phyloP scores from a whole-genome alignment of 768 basidiomycete species.

The Tephrocybe sp. region DNA sequence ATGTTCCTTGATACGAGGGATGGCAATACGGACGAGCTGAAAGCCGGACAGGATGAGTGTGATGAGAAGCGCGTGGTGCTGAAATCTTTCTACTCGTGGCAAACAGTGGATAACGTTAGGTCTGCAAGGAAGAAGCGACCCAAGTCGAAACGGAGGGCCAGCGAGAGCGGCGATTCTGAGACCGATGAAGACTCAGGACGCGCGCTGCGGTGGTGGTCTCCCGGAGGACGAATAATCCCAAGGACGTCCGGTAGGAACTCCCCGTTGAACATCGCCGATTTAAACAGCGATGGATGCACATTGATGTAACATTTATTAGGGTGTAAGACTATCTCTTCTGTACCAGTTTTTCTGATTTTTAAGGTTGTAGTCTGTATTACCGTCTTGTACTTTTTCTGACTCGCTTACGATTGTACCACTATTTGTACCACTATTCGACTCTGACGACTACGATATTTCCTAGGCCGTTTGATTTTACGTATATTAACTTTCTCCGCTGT shows the following conservation, averaged over 20 bases:
- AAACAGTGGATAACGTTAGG: slow-evolving; percentile 78
- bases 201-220: slow-evolving; percentile 54
- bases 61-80: slow-evolving; percentile 70
- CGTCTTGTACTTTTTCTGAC: slow-evolving; percentile 26
- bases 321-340: slow-evolving; percentile 11
- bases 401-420: not conserved
- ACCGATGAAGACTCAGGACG: slow-evolving; percentile 21
- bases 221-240: slow-evolving; percentile 40
- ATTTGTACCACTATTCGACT: not conserved
- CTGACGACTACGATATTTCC: not conserved
- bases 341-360: slow-evolving; percentile 17
- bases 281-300: slow-evolving; percentile 63
- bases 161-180: slow-evolving; percentile 33
- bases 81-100: slow-evolving; percentile 87
- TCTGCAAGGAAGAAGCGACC: slow-evolving; percentile 65
- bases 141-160: slow-evolving; percentile 49
- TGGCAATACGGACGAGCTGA: slow-evolving; percentile 58
- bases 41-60: slow-evolving; percentile 79
- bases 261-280: slow-evolving; percentile 44
- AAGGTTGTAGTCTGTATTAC: not conserved
- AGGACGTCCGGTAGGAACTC: slow-evolving; percentile 45
- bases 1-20: slow-evolving; percentile 73
- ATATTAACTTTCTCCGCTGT: slow-evolving; percentile 6
- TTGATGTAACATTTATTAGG: slow-evolving; percentile 53
- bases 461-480: slow-evolving; percentile 4